Evolutionary conservation across 78 protist genomes (phyloP).

Genomic region (Chrysochromulina tobinii): DNA sequence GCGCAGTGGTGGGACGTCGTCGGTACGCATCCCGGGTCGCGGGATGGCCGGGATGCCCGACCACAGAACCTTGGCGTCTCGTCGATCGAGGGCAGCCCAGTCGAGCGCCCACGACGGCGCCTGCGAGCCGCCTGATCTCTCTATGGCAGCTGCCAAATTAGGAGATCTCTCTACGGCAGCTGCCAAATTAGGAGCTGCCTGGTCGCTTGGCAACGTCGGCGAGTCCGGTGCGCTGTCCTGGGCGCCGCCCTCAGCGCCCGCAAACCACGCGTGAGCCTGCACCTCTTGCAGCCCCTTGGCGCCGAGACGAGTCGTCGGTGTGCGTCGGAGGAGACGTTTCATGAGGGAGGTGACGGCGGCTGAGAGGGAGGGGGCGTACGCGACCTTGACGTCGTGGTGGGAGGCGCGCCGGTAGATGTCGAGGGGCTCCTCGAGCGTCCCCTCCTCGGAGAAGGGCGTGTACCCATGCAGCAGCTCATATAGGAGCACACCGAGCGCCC

Average conservation of each 20-base stretch:
- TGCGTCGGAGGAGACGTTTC: background rate
- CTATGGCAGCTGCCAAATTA: too few species aligned
- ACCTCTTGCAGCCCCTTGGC: background rate
- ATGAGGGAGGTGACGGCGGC: background rate
- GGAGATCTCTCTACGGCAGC: too few species aligned
- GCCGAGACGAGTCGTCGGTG: background rate
- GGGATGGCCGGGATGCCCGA: too few species aligned
- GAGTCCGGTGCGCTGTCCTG: too few species aligned
- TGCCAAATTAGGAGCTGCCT: too few species aligned
- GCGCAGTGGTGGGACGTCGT: too few species aligned
- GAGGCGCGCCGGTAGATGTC: background rate
- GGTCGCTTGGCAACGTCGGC: too few species aligned
- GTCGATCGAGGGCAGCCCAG: too few species aligned
- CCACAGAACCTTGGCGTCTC: too few species aligned
- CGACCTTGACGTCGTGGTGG: background rate
- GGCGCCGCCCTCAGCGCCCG: background rate
- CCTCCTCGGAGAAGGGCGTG: background rate
- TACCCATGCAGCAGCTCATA: conserved; percentile 28
- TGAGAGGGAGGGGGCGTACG: background rate
- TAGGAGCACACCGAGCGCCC: conserved; percentile 36
- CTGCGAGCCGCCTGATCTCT: too few species aligned
- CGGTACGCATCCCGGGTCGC: too few species aligned
- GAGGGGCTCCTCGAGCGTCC: background rate
- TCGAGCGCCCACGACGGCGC: too few species aligned
- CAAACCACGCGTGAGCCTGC: background rate